Base-by-base conservation (phyloP, 805 yeast species). In the Candida arabinofermentans region DNA sequence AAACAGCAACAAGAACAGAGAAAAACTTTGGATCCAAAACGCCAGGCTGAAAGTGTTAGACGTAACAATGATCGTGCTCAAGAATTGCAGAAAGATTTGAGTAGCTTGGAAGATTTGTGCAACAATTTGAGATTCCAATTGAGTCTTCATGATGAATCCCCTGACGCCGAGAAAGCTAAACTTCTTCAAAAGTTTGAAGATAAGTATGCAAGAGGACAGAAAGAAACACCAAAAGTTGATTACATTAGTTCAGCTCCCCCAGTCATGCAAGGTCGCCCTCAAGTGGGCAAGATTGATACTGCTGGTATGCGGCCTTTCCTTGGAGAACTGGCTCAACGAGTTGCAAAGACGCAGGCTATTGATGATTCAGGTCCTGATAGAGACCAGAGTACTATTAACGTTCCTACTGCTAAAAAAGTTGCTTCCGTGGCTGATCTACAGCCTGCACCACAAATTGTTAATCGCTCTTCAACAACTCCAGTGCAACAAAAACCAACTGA, bases 251-350 rank as follows among this genome's bases (percentile, higher is more conserved):
- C 53, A 19, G 53, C 56, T 29, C 54, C 54, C 7, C 49, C 58
- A 8, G 32, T 46, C 3, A 34, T 46, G 46, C 33, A 33, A 14
- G 46, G 41, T 4, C 45, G 24, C 8, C 10, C 45, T 8, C 4
- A 8, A 3, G 44, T 50, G 24, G 48, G 55, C 34, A 47, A 54
- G 40, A 40, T 48, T 24, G 52, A 54, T 14, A 34, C 43, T 1
- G 26, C 27, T 21, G 45, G 46, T 18, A 57, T 53, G 55, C 50
- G 57, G 38, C 63, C 71, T 23, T 78, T 79, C 53, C 62, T 80
- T 49, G 66, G 70, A 36, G 86, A 80, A 53, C 62, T 80, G 48
- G 66, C 71, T 18, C 58, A 70, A 3, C 77, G 74, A 49, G 81
- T 79, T 10, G 64, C 60, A 7, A 73, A 64, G 42, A 54, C 67